Evolutionary conservation across 176 grass and related monocot genomes (phyloP), one percentile per base, ranked within the genome.

Genomic region (Eleusine indica): DNA sequence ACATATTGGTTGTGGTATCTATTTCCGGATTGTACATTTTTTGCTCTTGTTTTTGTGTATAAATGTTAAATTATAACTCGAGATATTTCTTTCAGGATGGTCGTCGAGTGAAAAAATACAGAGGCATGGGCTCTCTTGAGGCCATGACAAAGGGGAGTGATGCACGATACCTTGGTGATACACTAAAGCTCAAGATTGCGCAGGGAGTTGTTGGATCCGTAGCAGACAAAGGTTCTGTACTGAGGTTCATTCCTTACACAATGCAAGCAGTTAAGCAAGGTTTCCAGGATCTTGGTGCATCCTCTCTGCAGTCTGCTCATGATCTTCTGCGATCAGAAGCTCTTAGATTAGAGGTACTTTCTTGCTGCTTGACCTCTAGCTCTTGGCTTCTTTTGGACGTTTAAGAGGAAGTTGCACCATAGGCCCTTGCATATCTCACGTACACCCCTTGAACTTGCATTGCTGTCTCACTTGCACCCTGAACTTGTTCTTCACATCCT

Each of bases 181-280:
- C 91, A n/a, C 83, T 99, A 10, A 96, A 99, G 85, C 87, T 99
- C 75, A 99, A 96, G 77, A 88, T 96, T 8, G 93, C 93, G 5
- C 96, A 99, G 29, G 93, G 93, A 61, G 96, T 99, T 73, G 93
- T 99, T 86, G 96, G 93, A 87, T 85, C 93, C 56, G 96, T 99
- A 54, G 86, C 93, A 63, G 96, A 96, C 71, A 96, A 99, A 71
- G 96, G 96, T 61, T 99, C 96, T 42, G 86, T 96, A 10, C 86
- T 99, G 87, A 96, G 88, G 54, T 99, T 99, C 43, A 91, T 96
- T 74, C 96, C 93, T 25, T 99, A 99, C 67, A 99, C 96, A 17
- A 96, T 96, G 91, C 96, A 99, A 87, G 96, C 93, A 62, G 91
- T 96, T 57, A 99, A 94, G 80, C 93, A 96, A 88, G 96, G 96